Evolutionary conservation across 2,329 filamentous ascomycete species (phyloP), one percentile per base, ranked within the genome.

Genomic region (Trichoderma oligosporum): DNA sequence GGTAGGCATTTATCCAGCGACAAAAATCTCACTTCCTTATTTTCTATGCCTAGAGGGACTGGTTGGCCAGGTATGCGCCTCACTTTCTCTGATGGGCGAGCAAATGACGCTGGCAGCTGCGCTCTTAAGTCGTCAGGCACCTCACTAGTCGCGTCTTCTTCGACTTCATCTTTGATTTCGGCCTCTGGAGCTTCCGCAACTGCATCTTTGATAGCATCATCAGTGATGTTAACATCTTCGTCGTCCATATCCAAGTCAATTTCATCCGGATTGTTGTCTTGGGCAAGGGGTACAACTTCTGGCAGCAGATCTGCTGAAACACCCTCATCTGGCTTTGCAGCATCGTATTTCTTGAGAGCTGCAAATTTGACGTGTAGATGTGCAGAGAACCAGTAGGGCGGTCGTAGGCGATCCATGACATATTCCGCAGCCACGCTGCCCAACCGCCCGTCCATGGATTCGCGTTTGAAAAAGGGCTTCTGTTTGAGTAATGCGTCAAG

Each of bases 1-100:
- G 88, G 87, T 39, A 93, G 80, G 66, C 91, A 96, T 72, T 99
- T 99, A 73, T 97, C 93, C 2, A 99, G 78, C 0, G 94, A 89
- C 9, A 99, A 79, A 71, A 99, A 99, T 11, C 85, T 80, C 2
- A 93, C 95, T 4, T 80, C 79, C 18, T 80, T 87, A 75, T 97
- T 97, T 2, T 80, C 82, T 61, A 97, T 95, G 1, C 78, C 81
- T 0, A 80, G 68, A 0, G 91, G 91, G 14, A 88, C 83, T 2
- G 86, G 84, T 55, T 86, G 82, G 33, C 81, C 82, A 14, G 83
- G 77, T 5, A 69, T 75, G 56, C 68, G 66, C 39, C 72, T 73
- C 35, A 70, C 66, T 47, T 60, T 65, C 38, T 27, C 22, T 12
- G 31, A 16, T 16, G 68, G 74, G 39, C 66, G 78, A 44, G 81